These are phyloP conservation scores for Tylopilus sp. DNA, from an alignment of 1,284 basidiomycete genomes.

Conservation along the genomic window DNA sequence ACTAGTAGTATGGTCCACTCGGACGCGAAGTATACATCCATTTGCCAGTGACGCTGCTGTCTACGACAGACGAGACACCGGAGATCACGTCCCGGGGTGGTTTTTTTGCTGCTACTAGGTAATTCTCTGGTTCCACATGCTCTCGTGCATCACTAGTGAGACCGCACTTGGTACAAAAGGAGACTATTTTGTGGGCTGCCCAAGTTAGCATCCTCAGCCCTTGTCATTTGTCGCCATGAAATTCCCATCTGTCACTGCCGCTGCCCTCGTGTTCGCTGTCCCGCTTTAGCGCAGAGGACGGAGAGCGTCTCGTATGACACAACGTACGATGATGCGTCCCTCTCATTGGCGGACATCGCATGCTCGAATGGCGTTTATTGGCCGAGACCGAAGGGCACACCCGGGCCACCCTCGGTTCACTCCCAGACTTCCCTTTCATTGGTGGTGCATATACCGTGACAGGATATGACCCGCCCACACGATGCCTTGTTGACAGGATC, in stretches of 20 bases:
- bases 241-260: conserved; percentile 22
- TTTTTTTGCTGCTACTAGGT: not conserved
- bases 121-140: not conserved
- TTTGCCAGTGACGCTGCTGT: not conserved
- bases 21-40: no score
- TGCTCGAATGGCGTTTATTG: conserved; percentile 61
- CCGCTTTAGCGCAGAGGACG: conserved; percentile 24
- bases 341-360: conserved; percentile 50
- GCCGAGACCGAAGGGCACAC: conserved; percentile 54
- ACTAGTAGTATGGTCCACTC: no score
- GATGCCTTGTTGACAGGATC: conserved; percentile 21
- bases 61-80: not conserved
- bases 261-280: conserved; percentile 26
- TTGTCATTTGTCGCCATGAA: conserved; percentile 31
- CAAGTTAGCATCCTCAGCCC: not conserved
- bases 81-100: conserved; percentile 4
- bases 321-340: conserved; percentile 51
- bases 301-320: conserved; percentile 42
- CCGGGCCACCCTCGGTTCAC: conserved; percentile 51
- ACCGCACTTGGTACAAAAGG: conserved; percentile 25
- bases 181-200: not conserved
- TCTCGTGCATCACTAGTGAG: not conserved
- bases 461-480: conserved; percentile 38
- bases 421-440: conserved; percentile 63
- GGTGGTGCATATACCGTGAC: conserved; percentile 55